Percentiles rank a stretch among this genome's conserved stretches.
Evolutionary conservation across 805 yeast species (phyloP).

Genomic region (Starmerella vaccinii): DNA sequence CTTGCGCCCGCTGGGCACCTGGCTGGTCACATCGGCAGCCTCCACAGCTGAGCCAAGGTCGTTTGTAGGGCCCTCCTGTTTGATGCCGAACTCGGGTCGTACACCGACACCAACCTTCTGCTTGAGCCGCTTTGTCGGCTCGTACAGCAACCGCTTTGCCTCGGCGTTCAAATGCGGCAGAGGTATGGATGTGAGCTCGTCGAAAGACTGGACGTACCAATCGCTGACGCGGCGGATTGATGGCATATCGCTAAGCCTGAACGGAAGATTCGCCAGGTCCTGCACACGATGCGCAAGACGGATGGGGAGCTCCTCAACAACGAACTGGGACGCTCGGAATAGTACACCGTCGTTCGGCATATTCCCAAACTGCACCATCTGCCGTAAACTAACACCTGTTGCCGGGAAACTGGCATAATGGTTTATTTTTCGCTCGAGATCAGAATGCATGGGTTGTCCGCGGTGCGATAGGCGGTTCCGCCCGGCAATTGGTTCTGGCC

Average conservation of each 20-base stretch:
- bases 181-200: conserved; percentile 55
- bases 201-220: conserved; percentile 88
- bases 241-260: conserved; percentile 61
- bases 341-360: conserved; percentile 67
- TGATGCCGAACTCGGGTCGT: conserved; percentile 28
- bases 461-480: conserved; percentile 10
- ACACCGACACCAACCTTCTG: conserved; percentile 19
- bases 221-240: conserved; percentile 65
- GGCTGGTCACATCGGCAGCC: not conserved
- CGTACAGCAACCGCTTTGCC: conserved; percentile 27
- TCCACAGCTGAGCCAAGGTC: not conserved
- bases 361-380: conserved; percentile 86
- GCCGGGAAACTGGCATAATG: conserved; percentile 66
- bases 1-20: conserved; percentile 28
- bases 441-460: conserved; percentile 26
- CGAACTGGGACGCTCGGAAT: conserved; percentile 73
- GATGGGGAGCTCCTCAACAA: conserved; percentile 77
- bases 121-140: conserved; percentile 18
- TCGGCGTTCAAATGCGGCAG: conserved; percentile 44
- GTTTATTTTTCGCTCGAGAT: conserved; percentile 46
- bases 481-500: not conserved
- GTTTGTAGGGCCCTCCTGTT: conserved; percentile 25
- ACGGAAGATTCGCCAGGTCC: conserved; percentile 71
- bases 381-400: conserved; percentile 72
- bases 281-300: conserved; percentile 76